phyloP scores from a whole-genome alignment of 768 basidiomycete species.

The Suillus plorans region DNA sequence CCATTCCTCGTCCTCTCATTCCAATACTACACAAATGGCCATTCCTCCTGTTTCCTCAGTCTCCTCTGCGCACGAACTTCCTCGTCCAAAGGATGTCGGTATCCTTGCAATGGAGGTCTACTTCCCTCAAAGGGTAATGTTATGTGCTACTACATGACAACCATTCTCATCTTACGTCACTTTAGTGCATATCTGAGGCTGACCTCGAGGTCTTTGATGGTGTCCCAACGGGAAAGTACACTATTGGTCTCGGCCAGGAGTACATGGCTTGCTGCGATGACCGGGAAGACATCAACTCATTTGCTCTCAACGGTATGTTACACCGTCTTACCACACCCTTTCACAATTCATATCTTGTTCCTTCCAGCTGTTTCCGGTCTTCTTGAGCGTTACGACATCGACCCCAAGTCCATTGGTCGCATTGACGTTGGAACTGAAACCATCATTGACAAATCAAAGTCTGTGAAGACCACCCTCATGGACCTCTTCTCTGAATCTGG shows the following conservation, averaged over 20 bases:
- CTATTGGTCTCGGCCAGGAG: constrained; percentile 96
- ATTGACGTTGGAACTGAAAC: constrained; percentile 99
- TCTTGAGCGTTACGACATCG: constrained; percentile 91
- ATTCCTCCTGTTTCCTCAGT: constrained; percentile 17
- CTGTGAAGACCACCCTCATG: constrained; percentile 98
- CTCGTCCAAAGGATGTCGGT: constrained; percentile 90
- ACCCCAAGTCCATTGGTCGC: constrained; percentile 94
- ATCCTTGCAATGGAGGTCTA: constrained; percentile 93
- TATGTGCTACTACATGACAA: too few species aligned
- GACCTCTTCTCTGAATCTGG: constrained; percentile 92
- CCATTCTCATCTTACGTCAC: constrained; percentile 10
- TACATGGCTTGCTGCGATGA: constrained; percentile 99
- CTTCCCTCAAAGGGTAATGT: constrained; percentile 79
- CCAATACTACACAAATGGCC: constrained; percentile 20
- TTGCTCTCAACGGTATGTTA: constrained; percentile 83
- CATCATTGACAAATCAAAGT: constrained; percentile 99
- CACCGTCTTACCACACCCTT: background rate
- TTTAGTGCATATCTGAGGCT: constrained; percentile 90
- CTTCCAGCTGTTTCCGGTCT: constrained; percentile 82
- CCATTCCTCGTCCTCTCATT: background rate
- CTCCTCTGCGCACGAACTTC: constrained; percentile 18
- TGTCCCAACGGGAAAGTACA: constrained; percentile 96
- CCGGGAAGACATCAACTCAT: constrained; percentile 98
- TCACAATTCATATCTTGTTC: background rate
- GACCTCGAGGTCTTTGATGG: constrained; percentile 94